Base-by-base conservation (phyloP, 2,329 filamentous ascomycete species). In the Epichloe brachyelytri region DNA sequence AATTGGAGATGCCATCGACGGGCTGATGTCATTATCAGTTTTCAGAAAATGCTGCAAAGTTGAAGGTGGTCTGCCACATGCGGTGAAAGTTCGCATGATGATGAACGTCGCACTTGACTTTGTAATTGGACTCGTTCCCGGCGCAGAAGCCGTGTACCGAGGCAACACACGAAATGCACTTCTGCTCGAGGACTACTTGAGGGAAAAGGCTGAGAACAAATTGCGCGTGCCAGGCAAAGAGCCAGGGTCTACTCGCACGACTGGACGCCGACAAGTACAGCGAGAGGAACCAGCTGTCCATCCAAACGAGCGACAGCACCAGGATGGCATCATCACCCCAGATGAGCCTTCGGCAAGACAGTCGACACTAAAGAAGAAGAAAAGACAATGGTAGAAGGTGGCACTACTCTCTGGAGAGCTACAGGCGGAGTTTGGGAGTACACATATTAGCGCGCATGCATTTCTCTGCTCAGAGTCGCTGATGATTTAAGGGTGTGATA, bases 41-140 rank as follows among this genome's bases (percentile, higher is more conserved):
- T 74, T 95, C 56, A 76, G 75, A 54, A 82, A 81, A 22, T 90
- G 87, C 68, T 74, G 76, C 55, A 77, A 83, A 54, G 75, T 95
- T 46, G 85, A 94, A 49, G 87, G 86, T 47, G 87, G 86, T 14
- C 77, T 97, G 4, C 83, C 84, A 1, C 57, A 66, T 4, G 61
- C 65, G 10, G 67, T 91, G 47, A 74, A 78, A 51, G 65, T 77
- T 30, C 77, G 77, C 61, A 97, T 98, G 93, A 66, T 89, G 56
- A 68, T 89, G 62, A 94, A 95, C 67, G 79, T 96, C 51, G 60
- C 76, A 3, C 53, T 90, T 40, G 87, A 94, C 62, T 87, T 93
- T 58, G 64, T 77, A 38, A 72, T 90, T 36, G 88, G 87, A 5
- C 69, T 93, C 3, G 72, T 91, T 1, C 87, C 87, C 0, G 53